Conservation (phyloP, 805 yeast species). For the Saccharomycopsis fodiens region DNA sequence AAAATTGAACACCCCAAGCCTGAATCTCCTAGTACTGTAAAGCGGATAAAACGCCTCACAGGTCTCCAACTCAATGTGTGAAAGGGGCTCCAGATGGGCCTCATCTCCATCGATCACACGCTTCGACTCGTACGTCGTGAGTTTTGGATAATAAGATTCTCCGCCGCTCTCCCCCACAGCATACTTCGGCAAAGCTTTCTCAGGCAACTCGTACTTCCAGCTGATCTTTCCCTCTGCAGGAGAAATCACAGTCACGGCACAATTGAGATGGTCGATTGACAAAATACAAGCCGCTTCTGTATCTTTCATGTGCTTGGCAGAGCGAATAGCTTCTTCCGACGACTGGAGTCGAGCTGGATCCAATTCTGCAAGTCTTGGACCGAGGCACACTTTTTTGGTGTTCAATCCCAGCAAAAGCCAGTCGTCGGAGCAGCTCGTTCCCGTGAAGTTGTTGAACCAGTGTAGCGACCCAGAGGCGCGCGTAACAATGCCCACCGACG, state of each 20-base stretch:
- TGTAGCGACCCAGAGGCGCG: constrained; percentile 52
- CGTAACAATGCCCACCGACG: constrained; percentile 44
- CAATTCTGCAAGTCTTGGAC: constrained; percentile 28
- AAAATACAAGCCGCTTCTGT: constrained; percentile 3
- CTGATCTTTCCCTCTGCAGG: constrained; percentile 24
- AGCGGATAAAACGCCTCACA: constrained; percentile 10
- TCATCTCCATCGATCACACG: neutral
- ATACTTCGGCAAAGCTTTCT: constrained; percentile 25
- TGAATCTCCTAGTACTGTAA: constrained; percentile 7
- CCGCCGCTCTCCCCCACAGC: neutral
- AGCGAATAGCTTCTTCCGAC: neutral
- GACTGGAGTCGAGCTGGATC: neutral
- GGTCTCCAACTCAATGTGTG: constrained; percentile 17
- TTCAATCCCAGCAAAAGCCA: constrained; percentile 40
- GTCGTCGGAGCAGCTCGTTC: constrained; percentile 23
- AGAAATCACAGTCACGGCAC: constrained; percentile 23
- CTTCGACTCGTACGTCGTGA: constrained; percentile 4
- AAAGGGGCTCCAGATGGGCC: constrained; percentile 9
- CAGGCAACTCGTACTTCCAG: constrained; percentile 37
- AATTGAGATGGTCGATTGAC: neutral
- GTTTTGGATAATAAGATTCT: neutral
- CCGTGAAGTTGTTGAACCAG: constrained; percentile 35
- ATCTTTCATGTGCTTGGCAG: neutral
- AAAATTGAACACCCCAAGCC: constrained; percentile 15
- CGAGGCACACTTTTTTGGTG: constrained; percentile 21